Evolutionary conservation across 192 early-diverging fungal genomes (phyloP).

Genomic region (Chytriomyces confervae): DNA sequence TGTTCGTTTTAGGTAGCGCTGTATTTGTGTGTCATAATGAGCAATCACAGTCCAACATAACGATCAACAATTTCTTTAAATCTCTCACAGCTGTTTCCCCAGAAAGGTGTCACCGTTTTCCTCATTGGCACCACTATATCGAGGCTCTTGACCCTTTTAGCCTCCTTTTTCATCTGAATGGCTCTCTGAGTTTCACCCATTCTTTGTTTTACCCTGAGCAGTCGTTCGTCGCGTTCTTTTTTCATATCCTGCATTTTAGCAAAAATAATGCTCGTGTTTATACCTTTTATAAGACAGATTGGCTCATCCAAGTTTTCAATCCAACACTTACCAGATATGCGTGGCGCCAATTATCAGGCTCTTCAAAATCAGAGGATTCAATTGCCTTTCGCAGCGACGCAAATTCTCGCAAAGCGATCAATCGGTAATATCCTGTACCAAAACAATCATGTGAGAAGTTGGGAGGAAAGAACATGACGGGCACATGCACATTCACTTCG

Average conservation of each 20-base stretch:
- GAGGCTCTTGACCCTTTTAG: background rate
- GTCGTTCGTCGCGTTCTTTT: constrained; percentile 21
- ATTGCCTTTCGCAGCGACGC: constrained; percentile 4
- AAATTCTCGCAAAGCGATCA: constrained; percentile 15
- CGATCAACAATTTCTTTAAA: background rate
- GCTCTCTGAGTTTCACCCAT: constrained; percentile 15
- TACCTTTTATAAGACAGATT: background rate
- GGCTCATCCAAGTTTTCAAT: background rate
- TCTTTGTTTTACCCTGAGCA: constrained; percentile 3
- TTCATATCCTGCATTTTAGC: constrained; percentile 3
- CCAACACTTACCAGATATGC: constrained; percentile 7
- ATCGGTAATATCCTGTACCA: constrained; percentile 2
- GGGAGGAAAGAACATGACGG: background rate
- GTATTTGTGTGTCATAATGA: background rate
- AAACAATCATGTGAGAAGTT: background rate
- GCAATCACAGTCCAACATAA: background rate
- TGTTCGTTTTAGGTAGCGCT: background rate
- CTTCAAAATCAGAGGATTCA: constrained; percentile 19
- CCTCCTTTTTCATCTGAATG: constrained; percentile 3
- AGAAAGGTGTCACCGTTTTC: background rate
- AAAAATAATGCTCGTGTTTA: background rate
- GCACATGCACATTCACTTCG: background rate
- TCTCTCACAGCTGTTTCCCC: background rate
- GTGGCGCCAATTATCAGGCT: constrained; percentile 17
- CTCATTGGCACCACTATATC: background rate